A percentile compares a stretch with the other conserved stretches of the same genome.
Conservation (phyloP, 257 asterid species). For the Scutellaria baicalensis region DNA sequence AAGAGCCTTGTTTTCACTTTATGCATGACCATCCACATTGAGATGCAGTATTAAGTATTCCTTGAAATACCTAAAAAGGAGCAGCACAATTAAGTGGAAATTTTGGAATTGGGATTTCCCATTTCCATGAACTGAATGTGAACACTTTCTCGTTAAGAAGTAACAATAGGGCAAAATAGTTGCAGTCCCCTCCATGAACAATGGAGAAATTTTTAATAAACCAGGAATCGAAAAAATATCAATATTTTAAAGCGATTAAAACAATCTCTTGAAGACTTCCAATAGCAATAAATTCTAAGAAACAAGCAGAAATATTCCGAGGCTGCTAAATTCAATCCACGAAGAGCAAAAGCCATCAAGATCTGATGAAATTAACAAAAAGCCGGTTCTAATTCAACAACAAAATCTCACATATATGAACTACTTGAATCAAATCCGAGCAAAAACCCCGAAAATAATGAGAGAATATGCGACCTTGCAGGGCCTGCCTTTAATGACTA, state of each 20-base stretch:
- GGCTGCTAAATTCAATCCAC: background rate
- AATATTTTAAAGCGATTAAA: background rate
- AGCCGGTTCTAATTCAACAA: background rate
- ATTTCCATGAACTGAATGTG: too few relatives aligned
- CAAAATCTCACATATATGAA: background rate
- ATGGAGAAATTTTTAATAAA: background rate
- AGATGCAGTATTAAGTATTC: background rate
- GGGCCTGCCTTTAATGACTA: too few relatives aligned
- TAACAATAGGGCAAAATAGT: too few relatives aligned
- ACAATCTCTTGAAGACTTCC: background rate
- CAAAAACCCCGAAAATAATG: background rate
- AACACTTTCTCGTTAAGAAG: too few relatives aligned
- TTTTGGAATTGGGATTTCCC: too few relatives aligned
- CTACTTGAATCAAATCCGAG: background rate
- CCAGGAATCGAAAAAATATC: background rate
- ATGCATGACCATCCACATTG: background rate
- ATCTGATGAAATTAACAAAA: slow-evolving; percentile 13
- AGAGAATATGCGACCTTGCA: slow-evolving; percentile 32
- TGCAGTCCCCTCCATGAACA: background rate
- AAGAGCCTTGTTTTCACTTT: background rate
- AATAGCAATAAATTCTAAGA: background rate
- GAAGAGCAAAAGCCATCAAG: slow-evolving; percentile 1
- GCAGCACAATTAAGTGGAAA: too few relatives aligned
- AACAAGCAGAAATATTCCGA: background rate
- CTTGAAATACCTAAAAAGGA: too few relatives aligned